phyloP scores from a whole-genome alignment of 495 filamentous ascomycete genomes.

The Letharia columbiana region DNA sequence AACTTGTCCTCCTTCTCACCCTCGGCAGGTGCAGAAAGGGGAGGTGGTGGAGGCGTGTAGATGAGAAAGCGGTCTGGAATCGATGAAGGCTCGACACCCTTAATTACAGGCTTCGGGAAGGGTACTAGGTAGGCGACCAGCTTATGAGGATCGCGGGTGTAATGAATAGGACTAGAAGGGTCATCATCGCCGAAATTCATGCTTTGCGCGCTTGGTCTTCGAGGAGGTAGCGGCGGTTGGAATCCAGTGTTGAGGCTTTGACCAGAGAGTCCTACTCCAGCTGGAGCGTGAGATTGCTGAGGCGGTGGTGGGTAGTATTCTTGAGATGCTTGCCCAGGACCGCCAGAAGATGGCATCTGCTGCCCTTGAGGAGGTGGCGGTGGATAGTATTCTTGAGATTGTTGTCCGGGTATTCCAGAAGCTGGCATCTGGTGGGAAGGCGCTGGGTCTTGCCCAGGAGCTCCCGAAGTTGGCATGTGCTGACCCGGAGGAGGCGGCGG shows the following conservation, averaged over 20 bases:
- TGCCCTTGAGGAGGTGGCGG: background rate
- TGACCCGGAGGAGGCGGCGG: conserved; percentile 7
- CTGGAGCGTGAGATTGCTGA: conserved; percentile 8
- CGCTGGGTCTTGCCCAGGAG: background rate
- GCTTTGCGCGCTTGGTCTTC: conserved; percentile 6
- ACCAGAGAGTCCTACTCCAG: background rate
- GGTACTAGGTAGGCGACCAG: conserved; percentile 36
- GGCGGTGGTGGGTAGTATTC: conserved; percentile 4
- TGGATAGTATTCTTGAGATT: background rate
- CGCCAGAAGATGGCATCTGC: background rate
- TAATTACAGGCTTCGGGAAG: conserved; percentile 31
- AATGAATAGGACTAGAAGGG: conserved; percentile 25
- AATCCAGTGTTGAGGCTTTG: background rate
- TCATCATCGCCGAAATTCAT: conserved; percentile 23
- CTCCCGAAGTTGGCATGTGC: background rate
- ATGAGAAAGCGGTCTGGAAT: conserved; percentile 34
- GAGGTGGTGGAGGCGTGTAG: conserved; percentile 35
- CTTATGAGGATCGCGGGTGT: conserved; percentile 31
- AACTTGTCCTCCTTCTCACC: conserved; percentile 34
- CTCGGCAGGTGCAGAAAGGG: conserved; percentile 28
- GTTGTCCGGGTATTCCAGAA: background rate
- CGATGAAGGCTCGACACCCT: conserved; percentile 18
- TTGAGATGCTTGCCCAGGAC: background rate
- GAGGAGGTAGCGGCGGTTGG: conserved; percentile 3
- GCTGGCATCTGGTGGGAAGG: background rate